Conservation (phyloP, 2,329 filamentous ascomycete genomes). For the Xylariaceae sp. region DNA sequence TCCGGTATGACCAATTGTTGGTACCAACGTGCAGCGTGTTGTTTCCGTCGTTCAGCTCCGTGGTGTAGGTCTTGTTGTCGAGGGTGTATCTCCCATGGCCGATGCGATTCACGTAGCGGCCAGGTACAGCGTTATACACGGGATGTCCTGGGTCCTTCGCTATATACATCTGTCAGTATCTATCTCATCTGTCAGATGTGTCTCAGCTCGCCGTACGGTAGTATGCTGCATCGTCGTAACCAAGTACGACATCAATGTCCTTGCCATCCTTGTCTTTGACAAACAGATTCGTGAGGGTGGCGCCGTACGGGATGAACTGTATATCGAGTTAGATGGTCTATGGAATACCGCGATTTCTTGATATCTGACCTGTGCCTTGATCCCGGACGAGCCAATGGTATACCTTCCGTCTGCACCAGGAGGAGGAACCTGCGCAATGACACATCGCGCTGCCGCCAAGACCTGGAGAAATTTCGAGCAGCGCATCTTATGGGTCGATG, state of each 20-base stretch:
- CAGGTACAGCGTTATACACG: slow-evolving; percentile 59
- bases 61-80: slow-evolving; percentile 47
- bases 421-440: slow-evolving; percentile 14
- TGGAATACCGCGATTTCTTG: too few species aligned
- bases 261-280: slow-evolving; percentile 58
- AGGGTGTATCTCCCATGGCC: slow-evolving; percentile 53
- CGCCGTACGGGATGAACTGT: slow-evolving; percentile 43
- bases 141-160: slow-evolving; percentile 47
- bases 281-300: slow-evolving; percentile 58
- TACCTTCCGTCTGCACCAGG: slow-evolving; percentile 27
- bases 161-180: slow-evolving; percentile 13
- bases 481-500: slow-evolving; percentile 15
- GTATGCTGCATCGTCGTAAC: slow-evolving; percentile 56
- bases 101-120: slow-evolving; percentile 62
- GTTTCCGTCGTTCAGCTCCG: slow-evolving; percentile 48
- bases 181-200: not conserved
- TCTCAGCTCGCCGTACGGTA: slow-evolving; percentile 38
- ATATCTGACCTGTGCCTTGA: slow-evolving; percentile 27
- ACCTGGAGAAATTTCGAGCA: slow-evolving; percentile 13
- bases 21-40: slow-evolving; percentile 56
- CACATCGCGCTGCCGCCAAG: slow-evolving; percentile 18
- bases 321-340: slow-evolving; percentile 3
- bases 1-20: slow-evolving; percentile 59
- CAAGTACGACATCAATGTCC: slow-evolving; percentile 59
- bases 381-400: slow-evolving; percentile 24